Evolutionary conservation across 1,284 basidiomycete species (phyloP).

Genomic region (Cutaneotrichosporon sp.): DNA sequence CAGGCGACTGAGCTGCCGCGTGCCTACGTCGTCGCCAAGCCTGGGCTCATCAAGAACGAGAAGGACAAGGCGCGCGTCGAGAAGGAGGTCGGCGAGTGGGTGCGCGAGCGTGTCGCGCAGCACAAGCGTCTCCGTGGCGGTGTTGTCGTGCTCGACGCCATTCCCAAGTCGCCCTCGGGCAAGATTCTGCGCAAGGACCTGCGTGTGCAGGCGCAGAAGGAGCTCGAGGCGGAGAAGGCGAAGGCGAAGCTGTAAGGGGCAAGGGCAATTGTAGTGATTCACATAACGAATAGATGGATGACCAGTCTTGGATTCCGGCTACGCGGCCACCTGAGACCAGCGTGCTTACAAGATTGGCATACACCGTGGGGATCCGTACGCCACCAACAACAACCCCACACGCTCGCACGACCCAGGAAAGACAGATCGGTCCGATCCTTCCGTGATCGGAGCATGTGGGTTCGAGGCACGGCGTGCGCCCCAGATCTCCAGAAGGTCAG

Average conservation of each 20-base stretch:
- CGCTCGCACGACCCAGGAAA: too few relatives aligned
- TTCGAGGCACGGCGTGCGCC: too few relatives aligned
- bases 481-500: too few relatives aligned
- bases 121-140: slow-evolving; percentile 58
- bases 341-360: too few relatives aligned
- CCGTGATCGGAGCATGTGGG: too few relatives aligned
- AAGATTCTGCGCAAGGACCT: slow-evolving; percentile 46
- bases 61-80: slow-evolving; percentile 57
- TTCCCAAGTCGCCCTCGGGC: slow-evolving; percentile 55
- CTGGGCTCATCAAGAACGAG: slow-evolving; percentile 39
- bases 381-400: too few relatives aligned
- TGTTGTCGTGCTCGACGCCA: slow-evolving; percentile 53
- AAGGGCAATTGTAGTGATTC: not conserved
- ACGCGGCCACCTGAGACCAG: too few relatives aligned
- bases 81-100: slow-evolving; percentile 62
- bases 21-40: slow-evolving; percentile 47
- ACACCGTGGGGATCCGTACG: too few relatives aligned
- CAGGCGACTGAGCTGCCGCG: slow-evolving; percentile 61
- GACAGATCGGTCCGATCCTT: too few relatives aligned
- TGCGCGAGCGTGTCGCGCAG: slow-evolving; percentile 58
- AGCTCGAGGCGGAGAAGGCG: not conserved
- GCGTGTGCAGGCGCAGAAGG: slow-evolving; percentile 7
- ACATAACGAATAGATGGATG: not conserved
- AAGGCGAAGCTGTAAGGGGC: slow-evolving; percentile 11
- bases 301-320: not conserved